Base-by-base conservation (phyloP, 164 flowering plant genomes). In the Umbilicus rupestris region DNA sequence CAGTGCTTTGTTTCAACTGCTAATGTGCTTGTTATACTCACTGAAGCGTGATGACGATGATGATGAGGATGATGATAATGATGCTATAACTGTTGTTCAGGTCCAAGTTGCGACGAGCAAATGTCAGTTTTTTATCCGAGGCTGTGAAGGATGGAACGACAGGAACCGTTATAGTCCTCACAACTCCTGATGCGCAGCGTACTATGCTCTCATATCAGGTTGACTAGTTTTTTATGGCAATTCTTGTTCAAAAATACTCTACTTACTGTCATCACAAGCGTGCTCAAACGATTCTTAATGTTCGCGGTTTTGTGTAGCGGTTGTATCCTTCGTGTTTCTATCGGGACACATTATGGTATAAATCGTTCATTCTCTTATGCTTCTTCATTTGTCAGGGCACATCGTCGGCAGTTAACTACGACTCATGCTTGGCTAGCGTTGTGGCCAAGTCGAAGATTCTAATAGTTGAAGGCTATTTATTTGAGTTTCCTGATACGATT, bases 161-260 rank as follows among this genome's bases (percentile, higher is more conserved):
- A 0, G 98, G 98, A 67, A 94, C 98, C 8, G 98, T 94, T 63
- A 94, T 94, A 55, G 98, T 94, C 60, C 88, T 94, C 70, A 94
- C 98, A n/a, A 94, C 98, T 67, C 87, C 97, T 16, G 98, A 94
- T 82, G 98, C 98, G 30, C 97, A 91, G 70, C 90, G 98, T 14
- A 87, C 98, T 50, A 94, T 94, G 98, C 96, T 91, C 75, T 85
- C 98, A 14, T 91, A 87, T 78, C 97, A 84, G 92, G 98, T 93
- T 3, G 66, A 29, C 16, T 63, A 12, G 29, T 3, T 35, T 62
- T n/a, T 35, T 3, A n/a, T 37, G 26, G 11, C 1, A 19, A 37
- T 7, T n/a, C 42, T 63, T 6, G 6, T 28, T 2, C 19, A 55
- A 3, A 3, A 49, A n/a, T 49, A 49, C 20, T 20, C n/a, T n/a